These are phyloP conservation scores for Bryopsis sp. DNA, from an alignment of 139 green algal genomes.

Conservation along the genomic window DNA sequence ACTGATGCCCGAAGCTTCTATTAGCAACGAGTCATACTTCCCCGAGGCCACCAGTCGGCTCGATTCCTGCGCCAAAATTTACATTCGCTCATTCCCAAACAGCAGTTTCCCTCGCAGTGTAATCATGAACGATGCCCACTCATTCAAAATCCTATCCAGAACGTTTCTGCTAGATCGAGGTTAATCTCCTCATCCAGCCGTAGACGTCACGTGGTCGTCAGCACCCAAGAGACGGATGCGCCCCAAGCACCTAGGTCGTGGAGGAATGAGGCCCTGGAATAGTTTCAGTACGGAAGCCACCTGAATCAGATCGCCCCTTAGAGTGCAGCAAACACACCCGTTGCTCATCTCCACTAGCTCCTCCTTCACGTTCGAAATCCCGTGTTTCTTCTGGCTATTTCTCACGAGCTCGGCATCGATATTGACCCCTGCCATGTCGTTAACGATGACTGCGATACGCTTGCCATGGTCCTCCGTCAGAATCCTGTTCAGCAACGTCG, in stretches of 20 bases:
- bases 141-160: no score
- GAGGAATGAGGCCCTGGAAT: background rate
- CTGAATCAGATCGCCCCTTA: slow-evolving; percentile 59
- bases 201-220: no score
- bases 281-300: slow-evolving; percentile 6
- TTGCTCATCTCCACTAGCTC: slow-evolving; percentile 61
- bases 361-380: slow-evolving; percentile 6
- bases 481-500: slow-evolving; percentile 70
- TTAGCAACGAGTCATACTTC: slow-evolving; percentile 64
- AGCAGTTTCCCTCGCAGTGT: no score
- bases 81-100: no score
- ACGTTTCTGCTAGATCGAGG: no score
- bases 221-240: no score
- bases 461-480: slow-evolving; percentile 24
- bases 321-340: slow-evolving; percentile 81
- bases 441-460: slow-evolving; percentile 62
- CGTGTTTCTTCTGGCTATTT: background rate
- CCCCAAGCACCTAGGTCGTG: no score
- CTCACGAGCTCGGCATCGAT: slow-evolving; percentile 60
- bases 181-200: no score
- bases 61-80: slow-evolving; percentile 33
- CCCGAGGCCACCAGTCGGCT: slow-evolving; percentile 25
- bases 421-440: slow-evolving; percentile 76
- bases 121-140: no score
- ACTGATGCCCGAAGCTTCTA: slow-evolving; percentile 75